Percentiles rank a stretch among this genome's conserved stretches.
Conservation (phyloP, 2,329 filamentous ascomycete species). For the Cercospora sp. region DNA sequence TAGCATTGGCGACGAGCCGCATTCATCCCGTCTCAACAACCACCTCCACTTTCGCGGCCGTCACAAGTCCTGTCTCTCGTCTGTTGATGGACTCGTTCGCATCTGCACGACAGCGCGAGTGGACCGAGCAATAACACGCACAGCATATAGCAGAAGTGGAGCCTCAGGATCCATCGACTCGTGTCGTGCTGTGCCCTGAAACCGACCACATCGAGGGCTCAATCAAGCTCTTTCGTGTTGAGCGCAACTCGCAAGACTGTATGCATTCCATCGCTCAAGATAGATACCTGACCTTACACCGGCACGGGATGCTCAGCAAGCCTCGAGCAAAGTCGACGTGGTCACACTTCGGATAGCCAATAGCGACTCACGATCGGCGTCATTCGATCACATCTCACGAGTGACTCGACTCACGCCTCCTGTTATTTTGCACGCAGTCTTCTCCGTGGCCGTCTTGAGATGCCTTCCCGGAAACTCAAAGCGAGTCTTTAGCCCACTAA, state of each 20-base stretch:
- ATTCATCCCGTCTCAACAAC: not conserved
- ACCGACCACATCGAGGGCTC: not conserved
- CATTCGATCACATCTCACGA: not conserved
- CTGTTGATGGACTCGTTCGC: not conserved
- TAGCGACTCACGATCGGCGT: not conserved
- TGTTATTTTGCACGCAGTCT: not conserved
- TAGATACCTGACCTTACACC: not conserved
- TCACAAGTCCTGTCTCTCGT: not conserved
- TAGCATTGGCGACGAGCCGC: not conserved
- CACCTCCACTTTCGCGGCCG: not conserved
- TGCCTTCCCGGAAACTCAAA: constrained; percentile 2
- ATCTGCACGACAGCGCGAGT: not conserved
- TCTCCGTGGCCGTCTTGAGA: not conserved
- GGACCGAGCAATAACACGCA: not conserved
- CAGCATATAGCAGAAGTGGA: not conserved
- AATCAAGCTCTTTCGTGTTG: not conserved
- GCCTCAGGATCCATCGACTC: not conserved
- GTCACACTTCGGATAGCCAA: not conserved
- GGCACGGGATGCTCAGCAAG: not conserved
- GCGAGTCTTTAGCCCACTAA: not conserved
- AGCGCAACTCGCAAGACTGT: not conserved
- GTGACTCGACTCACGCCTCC: constrained; percentile 1
- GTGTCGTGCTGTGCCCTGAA: not conserved
- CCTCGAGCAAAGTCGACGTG: not conserved
- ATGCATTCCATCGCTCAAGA: not conserved